Evolutionary conservation across 2,329 filamentous ascomycete genomes (phyloP), one percentile per base, ranked within the genome.

Genomic region (Lasiodiplodia sp.): DNA sequence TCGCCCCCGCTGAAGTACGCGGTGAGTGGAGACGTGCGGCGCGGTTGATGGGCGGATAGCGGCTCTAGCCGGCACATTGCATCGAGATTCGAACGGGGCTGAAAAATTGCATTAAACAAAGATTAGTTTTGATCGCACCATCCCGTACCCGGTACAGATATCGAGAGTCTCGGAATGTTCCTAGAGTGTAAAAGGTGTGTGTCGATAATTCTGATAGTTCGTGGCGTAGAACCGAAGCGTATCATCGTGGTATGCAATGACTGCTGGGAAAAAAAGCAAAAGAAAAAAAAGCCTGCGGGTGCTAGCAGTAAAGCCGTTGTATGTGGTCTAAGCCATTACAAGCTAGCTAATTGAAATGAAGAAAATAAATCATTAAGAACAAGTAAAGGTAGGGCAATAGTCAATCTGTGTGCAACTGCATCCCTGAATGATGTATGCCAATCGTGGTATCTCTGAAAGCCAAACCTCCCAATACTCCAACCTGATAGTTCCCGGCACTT

Each of bases 361-460:
- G 34, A 51, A 16, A 23, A 37, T 14, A 49, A 51, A 38, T 37
- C 49, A 63, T 63, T 51, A 8, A 49, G 21, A n/a, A 63, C 58
- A 34, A 51, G n/a, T 16, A 40, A 49, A 51, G 28, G 40, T 34
- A 28, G 16, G 12, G 23, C 18, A 21, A 12, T 52, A 31, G 47
- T 23, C 21, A 28, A 14, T 51, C 44, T 52, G n/a, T 38, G 31
- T 52, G 37, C 14, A n/a, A 23, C 47, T 28, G 31, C 28, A 38
- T 38, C 47, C 28, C 16, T 12, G 14, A n/a, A 52, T 21, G n/a
- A 52, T 52, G 44, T 31, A 52, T 21, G 31, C 44, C 44, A 51
- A 63, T 28, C 47, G 47, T 64, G 60, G 60, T 64, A 64, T 64
- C 31, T 40, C 60, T 52, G 47, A 52, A 64, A 47, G 28, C 44